phyloP scores from a whole-genome alignment of 352 stramenopile species.

The Peronospora tabacina region DNA sequence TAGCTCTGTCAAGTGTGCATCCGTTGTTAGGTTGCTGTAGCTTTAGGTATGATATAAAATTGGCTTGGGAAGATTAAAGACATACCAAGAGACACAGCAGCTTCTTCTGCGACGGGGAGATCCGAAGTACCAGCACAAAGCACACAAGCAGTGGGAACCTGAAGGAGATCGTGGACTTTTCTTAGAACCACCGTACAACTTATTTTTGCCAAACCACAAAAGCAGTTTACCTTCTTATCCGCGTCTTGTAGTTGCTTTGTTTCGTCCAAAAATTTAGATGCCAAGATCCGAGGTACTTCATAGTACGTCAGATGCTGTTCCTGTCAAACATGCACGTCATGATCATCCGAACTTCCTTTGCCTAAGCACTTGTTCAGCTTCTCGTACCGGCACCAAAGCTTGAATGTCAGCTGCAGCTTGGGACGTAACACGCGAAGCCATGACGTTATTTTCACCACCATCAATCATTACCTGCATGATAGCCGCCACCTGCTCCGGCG shows the following conservation, averaged over 20 bases:
- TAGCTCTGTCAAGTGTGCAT: constrained; percentile 52
- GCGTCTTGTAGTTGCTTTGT: background rate
- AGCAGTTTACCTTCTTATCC: constrained; percentile 13
- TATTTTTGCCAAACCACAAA: background rate
- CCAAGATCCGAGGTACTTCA: constrained; percentile 59
- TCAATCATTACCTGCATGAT: constrained; percentile 89
- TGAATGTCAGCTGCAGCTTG: constrained; percentile 37
- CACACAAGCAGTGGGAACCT: constrained; percentile 55
- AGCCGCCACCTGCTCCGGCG: constrained; percentile 71
- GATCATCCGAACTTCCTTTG: constrained; percentile 1
- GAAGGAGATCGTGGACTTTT: background rate
- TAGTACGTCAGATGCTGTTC: constrained; percentile 52
- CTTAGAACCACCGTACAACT: background rate
- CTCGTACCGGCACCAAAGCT: constrained; percentile 32
- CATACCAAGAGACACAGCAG: constrained; percentile 85
- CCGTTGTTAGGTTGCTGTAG: constrained; percentile 2
- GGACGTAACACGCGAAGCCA: constrained; percentile 75
- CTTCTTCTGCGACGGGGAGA: constrained; percentile 93
- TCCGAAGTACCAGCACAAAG: constrained; percentile 95
- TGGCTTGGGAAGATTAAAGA: background rate
- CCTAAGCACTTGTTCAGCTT: background rate
- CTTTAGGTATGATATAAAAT: no score
- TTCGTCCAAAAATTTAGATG: constrained; percentile 29
- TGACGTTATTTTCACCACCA: constrained; percentile 44
- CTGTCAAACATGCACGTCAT: constrained; percentile 16